Evolutionary conservation across 148 eudicot species (phyloP), one percentile per base, ranked within the genome.

Genomic region (Selenicereus undatus): DNA sequence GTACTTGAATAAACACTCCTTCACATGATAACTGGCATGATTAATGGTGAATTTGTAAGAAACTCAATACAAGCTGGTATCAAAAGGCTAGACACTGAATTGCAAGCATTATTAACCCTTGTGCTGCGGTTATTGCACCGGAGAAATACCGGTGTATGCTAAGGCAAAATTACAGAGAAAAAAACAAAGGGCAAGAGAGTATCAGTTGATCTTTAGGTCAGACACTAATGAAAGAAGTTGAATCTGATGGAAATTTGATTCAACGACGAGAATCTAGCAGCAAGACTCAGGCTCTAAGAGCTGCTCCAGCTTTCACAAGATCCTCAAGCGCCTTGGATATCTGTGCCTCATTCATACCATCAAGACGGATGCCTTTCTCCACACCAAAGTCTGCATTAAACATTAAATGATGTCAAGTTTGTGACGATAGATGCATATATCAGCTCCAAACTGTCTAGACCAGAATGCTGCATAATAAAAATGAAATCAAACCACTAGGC

Each of bases 311-410:
- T 86, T 90, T 93, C n/a, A 82, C 90, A 82, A 95, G 93, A 72
- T 89, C 93, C 86, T 95, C 91, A 30, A 95, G 84, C 72, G 95
- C 96, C 87, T 91, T 90, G 4, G 89, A 88, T 83, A 95, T 95
- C 75, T 95, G 95, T 20, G 78, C 80, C 87, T 91, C 95, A 0
- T 88, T 84, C 93, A 92, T 86, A 77, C 99, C 99, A 79, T 93
- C 93, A 83, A 95, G 82, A 20, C 89, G 92, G 35, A 95, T 81
- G 20, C 99, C 94, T 85, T 89, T 92, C 81, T 95, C 99, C 3
- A 93, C 91, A 74, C 99, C 99, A 91, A 87, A 83, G 77, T 91
- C 99, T 93, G 87, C 80, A 74, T 11, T 1, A 76, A 22, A 50
- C 68, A 26, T 50, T 4, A 36, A 39, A 27, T 21, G 29, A 52